Evolutionary conservation across 345 rosid genomes (phyloP).

Genomic region (Excoecaria cochinchinensis): DNA sequence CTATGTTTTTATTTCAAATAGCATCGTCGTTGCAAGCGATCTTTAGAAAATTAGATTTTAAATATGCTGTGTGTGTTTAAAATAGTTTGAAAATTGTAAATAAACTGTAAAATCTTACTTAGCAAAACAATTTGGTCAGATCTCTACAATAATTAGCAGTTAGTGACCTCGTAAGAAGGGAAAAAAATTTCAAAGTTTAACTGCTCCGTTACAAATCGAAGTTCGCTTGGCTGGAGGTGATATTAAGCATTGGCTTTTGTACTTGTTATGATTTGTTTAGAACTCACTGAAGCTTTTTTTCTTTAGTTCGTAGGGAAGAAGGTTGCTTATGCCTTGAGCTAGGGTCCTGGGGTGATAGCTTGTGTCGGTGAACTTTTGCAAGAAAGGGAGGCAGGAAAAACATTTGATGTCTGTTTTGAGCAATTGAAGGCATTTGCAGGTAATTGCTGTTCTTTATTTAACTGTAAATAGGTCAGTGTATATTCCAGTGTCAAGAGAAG

Average conservation of each 20-base stretch:
- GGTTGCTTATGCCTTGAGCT: slow-evolving; percentile 83
- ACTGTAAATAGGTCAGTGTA: not conserved
- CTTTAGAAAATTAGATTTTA: not conserved
- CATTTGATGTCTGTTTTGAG: slow-evolving; percentile 88
- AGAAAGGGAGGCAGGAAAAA: slow-evolving; percentile 95
- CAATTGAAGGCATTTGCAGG: slow-evolving; percentile 93
- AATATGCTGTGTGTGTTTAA: not conserved
- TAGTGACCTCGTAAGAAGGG: not conserved
- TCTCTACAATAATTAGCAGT: not conserved
- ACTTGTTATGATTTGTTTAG: not conserved
- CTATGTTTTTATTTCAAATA: not conserved
- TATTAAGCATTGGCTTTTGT: not conserved
- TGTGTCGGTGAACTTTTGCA: slow-evolving; percentile 86
- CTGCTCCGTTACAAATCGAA: not conserved
- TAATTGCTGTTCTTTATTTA: slow-evolving; percentile 15
- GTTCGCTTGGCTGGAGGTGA: not conserved
- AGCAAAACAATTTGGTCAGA: not conserved
- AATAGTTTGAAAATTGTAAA: not conserved
- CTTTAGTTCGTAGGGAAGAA: slow-evolving; percentile 92
- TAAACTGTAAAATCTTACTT: not conserved
- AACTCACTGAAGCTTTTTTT: slow-evolving; percentile 20
- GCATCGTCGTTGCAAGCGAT: not conserved
- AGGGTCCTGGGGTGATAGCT: slow-evolving; percentile 92
- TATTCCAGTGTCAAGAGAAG: slow-evolving; percentile 3
- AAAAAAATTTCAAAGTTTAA: too few relatives aligned